Conservation (phyloP, 148 eudicot genomes). For the Tetragonia tetragonoides region DNA sequence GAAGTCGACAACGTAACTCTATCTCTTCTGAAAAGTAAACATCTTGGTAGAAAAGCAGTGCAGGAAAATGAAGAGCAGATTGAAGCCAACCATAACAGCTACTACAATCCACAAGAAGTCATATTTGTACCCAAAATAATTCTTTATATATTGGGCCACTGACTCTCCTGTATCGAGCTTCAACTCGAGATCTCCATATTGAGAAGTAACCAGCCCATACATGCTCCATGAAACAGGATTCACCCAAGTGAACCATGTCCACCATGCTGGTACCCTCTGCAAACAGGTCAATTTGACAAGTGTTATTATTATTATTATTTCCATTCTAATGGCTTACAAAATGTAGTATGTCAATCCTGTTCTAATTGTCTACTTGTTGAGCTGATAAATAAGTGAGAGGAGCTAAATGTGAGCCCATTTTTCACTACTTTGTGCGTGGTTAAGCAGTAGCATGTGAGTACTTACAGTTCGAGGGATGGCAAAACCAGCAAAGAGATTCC, state of each 20-base stretch:
- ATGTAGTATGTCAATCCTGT: too few relatives aligned
- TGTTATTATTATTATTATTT: too few relatives aligned
- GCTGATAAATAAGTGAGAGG: too few relatives aligned
- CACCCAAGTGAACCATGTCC: conserved; percentile 39
- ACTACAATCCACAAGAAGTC: conserved; percentile 34
- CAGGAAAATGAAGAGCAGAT: conserved; percentile 23
- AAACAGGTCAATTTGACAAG: neutral
- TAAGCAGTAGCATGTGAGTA: neutral
- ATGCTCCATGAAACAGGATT: conserved; percentile 36
- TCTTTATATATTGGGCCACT: conserved; percentile 21
- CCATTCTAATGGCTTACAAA: too few relatives aligned
- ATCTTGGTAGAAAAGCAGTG: conserved; percentile 15
- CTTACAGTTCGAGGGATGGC: conserved; percentile 35
- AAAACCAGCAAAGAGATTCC: conserved; percentile 44
- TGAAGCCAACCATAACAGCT: conserved; percentile 22
- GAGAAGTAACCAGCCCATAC: conserved; percentile 33
- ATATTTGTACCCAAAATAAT: conserved; percentile 30
- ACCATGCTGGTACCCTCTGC: conserved; percentile 42
- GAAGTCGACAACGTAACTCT: neutral
- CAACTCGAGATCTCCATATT: conserved; percentile 28
- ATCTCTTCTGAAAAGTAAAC: conserved; percentile 37
- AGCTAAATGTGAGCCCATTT: neutral
- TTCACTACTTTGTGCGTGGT: neutral
- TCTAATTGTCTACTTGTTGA: too few relatives aligned
- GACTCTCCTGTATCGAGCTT: conserved; percentile 23